phyloP scores from a whole-genome alignment of 2,329 filamentous ascomycete genomes.

The Mycosphaerelloides madeirae region DNA sequence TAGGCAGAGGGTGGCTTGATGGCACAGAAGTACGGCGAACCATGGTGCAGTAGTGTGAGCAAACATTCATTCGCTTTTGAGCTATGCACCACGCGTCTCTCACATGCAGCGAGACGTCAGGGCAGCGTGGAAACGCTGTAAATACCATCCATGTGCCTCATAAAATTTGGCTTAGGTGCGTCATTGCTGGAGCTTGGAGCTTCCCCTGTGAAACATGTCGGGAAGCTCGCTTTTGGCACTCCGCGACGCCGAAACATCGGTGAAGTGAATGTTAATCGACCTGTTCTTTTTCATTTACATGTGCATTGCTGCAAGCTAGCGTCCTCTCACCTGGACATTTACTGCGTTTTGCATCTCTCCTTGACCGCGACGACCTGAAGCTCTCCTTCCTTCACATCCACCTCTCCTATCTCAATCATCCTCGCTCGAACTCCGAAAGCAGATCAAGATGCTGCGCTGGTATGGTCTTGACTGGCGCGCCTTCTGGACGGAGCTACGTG shows the following conservation, averaged over 20 bases:
- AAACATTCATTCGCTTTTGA: no score
- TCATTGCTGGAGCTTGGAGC: no score
- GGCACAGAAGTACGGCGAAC: no score
- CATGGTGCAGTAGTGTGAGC: no score
- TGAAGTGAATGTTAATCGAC: background rate
- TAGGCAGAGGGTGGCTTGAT: no score
- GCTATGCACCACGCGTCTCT: no score
- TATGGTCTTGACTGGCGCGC: constrained; percentile 22
- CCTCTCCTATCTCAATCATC: background rate
- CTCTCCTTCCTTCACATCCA: background rate
- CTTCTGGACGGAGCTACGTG: background rate
- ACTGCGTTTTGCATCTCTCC: background rate
- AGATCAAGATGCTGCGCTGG: constrained; percentile 40
- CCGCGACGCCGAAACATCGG: background rate
- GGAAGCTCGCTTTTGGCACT: no score
- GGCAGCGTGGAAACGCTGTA: no score
- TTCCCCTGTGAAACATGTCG: no score
- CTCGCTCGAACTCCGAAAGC: background rate
- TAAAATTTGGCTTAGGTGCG: no score
- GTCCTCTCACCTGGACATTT: background rate
- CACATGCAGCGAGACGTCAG: no score
- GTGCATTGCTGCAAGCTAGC: background rate
- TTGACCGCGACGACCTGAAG: background rate
- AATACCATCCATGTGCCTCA: no score
- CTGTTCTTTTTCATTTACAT: background rate